Conservation (phyloP, 148 eudicot species). For the Limonium bicolor region DNA sequence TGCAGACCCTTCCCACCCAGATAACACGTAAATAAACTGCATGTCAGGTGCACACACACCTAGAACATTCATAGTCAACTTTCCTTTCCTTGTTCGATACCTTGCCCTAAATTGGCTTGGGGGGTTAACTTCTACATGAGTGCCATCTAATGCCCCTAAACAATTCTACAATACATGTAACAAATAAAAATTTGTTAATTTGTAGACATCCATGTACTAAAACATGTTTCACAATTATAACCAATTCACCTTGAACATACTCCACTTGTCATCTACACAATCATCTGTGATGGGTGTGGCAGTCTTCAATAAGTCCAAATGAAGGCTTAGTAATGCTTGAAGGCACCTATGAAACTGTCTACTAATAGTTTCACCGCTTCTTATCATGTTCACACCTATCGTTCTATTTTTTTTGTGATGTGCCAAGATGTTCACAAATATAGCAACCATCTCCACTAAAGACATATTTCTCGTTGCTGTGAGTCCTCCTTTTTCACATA, state of each 20-base stretch:
- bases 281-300: conserved; percentile 3
- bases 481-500: conserved; percentile 7
- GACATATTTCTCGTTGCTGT: conserved; percentile 7
- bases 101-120: conserved; percentile 3
- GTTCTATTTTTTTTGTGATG: conserved; percentile 10
- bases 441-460: conserved; percentile 9
- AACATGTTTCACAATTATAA: neutral
- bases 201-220: neutral
- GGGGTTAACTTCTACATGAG: conserved; percentile 2
- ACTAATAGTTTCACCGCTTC: conserved; percentile 17
- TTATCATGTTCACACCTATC: conserved; percentile 5
- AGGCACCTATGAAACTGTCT: conserved; percentile 7
- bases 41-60: conserved; percentile 7
- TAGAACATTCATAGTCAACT: conserved; percentile 10
- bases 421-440: conserved; percentile 7
- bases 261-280: conserved; percentile 7
- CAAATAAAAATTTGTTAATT: neutral
- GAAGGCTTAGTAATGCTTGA: conserved; percentile 9
- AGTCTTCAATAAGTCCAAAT: conserved; percentile 1
- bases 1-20: conserved; percentile 15
- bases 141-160: conserved; percentile 9
- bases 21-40: conserved; percentile 12
- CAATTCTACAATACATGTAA: conserved; percentile 7
- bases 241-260: conserved; percentile 3
- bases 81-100: conserved; percentile 2